These are phyloP conservation scores for Westerdykella aurantiaca DNA, from an alignment of 2,329 filamentous ascomycete species.

Conservation along the genomic window DNA sequence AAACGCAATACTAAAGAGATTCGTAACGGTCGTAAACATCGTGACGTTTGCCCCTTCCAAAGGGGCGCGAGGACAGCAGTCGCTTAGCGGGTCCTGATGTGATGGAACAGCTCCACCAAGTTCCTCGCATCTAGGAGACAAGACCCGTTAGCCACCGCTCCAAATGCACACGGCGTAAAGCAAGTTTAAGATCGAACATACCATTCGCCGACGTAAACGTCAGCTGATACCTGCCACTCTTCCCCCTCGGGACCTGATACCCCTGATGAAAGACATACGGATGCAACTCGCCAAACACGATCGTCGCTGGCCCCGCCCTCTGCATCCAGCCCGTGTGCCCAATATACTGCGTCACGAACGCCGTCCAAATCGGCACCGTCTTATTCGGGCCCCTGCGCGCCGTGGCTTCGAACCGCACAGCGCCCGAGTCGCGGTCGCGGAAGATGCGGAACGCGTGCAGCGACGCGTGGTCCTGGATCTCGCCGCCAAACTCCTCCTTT, in stretches of 20 bases:
- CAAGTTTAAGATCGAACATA: no score
- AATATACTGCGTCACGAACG: constrained; percentile 40
- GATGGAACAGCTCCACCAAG: constrained; percentile 30
- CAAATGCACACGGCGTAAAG: no score
- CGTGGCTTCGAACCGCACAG: constrained; percentile 53
- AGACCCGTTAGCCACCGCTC: no score
- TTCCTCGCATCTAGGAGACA: constrained; percentile 18
- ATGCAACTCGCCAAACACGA: constrained; percentile 48
- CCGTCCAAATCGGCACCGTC: constrained; percentile 56
- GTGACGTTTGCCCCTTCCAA: no score
- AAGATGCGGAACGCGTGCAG: constrained; percentile 52
- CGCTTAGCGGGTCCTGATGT: constrained; percentile 16
- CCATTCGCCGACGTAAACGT: constrained; percentile 17
- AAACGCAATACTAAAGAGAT: no score
- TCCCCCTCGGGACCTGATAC: constrained; percentile 38
- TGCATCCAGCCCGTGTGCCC: constrained; percentile 46
- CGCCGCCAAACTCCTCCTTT: constrained; percentile 45
- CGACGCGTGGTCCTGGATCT: constrained; percentile 49
- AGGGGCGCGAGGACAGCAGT: no score
- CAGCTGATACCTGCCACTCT: constrained; percentile 28
- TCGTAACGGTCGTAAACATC: no score
- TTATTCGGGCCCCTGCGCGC: constrained; percentile 49
- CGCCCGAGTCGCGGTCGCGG: constrained; percentile 46
- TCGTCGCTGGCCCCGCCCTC: constrained; percentile 36
- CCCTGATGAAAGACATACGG: constrained; percentile 50